These are phyloP conservation scores for Ophiostoma piceae DNA, from an alignment of 2,329 filamentous ascomycete species.

Conservation along the genomic window DNA sequence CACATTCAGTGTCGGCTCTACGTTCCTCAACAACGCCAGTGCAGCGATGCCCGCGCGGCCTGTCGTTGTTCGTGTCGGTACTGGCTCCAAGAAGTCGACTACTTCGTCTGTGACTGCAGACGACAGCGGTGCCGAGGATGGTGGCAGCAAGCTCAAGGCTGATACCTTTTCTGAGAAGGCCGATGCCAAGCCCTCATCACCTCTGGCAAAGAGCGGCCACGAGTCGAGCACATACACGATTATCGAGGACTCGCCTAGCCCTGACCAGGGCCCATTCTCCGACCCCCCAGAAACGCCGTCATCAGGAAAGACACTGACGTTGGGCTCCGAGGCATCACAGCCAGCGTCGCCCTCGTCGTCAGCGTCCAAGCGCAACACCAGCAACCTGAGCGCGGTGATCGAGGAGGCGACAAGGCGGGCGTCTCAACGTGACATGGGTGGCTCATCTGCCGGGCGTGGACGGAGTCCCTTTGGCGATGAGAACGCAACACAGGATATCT, in stretches of 20 bases:
- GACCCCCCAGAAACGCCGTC: constrained; percentile 42
- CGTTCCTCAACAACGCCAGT: constrained; percentile 61
- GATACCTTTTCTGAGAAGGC: not conserved
- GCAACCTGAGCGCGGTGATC: constrained; percentile 51
- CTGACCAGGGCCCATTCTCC: constrained; percentile 56
- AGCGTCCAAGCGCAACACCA: constrained; percentile 38
- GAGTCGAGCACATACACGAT: constrained; percentile 46
- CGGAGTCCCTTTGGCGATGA: constrained; percentile 55
- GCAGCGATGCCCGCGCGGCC: constrained; percentile 51
- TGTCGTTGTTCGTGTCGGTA: constrained; percentile 56
- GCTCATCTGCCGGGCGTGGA: constrained; percentile 32
- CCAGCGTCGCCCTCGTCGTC: constrained; percentile 26
- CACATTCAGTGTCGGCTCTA: constrained; percentile 63
- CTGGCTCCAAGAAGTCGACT: constrained; percentile 42
- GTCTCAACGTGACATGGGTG: constrained; percentile 36
- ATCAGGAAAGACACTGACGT: not conserved
- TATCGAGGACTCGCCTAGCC: constrained; percentile 45
- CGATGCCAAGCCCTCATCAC: not conserved
- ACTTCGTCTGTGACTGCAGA: constrained; percentile 20
- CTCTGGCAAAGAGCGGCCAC: constrained; percentile 25
- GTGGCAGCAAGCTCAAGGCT: constrained; percentile 7
- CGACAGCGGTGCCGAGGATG: not conserved
- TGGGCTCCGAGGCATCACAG: not conserved
- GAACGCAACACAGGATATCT: constrained; percentile 50
- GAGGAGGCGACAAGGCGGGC: constrained; percentile 47